Evolutionary conservation across 2,329 filamentous ascomycete genomes (phyloP), one percentile per base, ranked within the genome.

Genomic region (Seiridium cupressi): DNA sequence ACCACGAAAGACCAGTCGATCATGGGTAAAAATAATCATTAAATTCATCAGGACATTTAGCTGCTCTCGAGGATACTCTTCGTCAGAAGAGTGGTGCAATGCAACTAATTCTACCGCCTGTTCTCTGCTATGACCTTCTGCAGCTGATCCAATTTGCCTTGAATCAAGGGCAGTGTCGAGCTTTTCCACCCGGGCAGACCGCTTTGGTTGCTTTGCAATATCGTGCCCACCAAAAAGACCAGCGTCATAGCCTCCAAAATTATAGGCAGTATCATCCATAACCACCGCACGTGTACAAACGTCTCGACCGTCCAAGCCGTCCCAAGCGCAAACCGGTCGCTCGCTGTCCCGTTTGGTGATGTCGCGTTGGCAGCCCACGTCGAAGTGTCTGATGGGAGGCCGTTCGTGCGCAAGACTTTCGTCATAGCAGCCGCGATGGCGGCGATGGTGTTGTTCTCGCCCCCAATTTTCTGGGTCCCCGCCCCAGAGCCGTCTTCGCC

Each of bases 111-210:
- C 32, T 32, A 53, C 11, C 49, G 49, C n/a, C 49, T 40, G 8
- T 53, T 53, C 18, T 53, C 51, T 7, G 51, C 51, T 26, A 53
- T 48, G 10, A 38, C 13, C 9, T 58, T 47, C 13, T 54, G 49
- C 44, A 60, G n/a, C 3, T 60, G 55, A 35, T 44, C 10, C 9
- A 62, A 36, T 26, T 56, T 60, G 38, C 61, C 61, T 34, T 62
- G 55, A 6, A 62, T 46, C 40, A 62, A 57, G 10, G 61, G 61
- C 55, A 62, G 26, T 38, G 58, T 62, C 3, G 61, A 62, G 40
- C 61, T 61, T 59, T 63, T 61, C 61, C 60, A 63, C n/a, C 58
- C 47, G 34, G 62, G 54, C 5, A 63, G 47, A 32, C 62, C 62
- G 60, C 56, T 61, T 6, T 9, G 7, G 26, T 59, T 60, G 54